These are phyloP conservation scores for Macadamia tetraphylla DNA, from an alignment of 164 flowering plant genomes.

Conservation along the genomic window DNA sequence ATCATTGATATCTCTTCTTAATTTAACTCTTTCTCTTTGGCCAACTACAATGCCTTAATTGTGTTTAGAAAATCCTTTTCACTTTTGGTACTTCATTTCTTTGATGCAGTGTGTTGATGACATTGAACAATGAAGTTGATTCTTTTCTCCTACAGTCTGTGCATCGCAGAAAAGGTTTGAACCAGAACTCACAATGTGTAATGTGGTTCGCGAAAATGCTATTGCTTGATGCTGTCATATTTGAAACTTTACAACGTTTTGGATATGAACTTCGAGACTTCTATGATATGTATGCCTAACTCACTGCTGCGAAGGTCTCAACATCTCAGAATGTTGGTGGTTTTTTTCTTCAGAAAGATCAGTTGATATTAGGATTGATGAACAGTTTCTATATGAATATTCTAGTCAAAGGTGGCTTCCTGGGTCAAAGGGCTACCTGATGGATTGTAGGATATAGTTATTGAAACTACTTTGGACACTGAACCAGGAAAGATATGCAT, in stretches of 20 bases:
- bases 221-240: neutral
- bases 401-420: no score
- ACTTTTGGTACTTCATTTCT: constrained; percentile 9
- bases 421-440: no score
- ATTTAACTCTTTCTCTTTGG: neutral
- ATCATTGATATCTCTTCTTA: no score
- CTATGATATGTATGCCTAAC: neutral
- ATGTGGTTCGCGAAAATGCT: neutral
- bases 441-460: no score
- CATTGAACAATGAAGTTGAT: constrained; percentile 62
- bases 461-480: no score
- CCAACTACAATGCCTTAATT: neutral
- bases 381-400: no score
- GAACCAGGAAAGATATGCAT: no score
- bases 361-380: neutral
- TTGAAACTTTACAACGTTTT: neutral
- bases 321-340: neutral
- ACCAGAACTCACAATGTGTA: neutral
- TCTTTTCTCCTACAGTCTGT: constrained; percentile 54
- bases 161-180: constrained; percentile 76
- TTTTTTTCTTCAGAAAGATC: neutral
- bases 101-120: constrained; percentile 51
- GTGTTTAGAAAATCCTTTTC: neutral
- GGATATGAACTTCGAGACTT: neutral
- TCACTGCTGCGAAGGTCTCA: neutral